Base-by-base conservation (phyloP, 225 moss, liverwort and hornwort species). In the Pleurozium schreberi region DNA sequence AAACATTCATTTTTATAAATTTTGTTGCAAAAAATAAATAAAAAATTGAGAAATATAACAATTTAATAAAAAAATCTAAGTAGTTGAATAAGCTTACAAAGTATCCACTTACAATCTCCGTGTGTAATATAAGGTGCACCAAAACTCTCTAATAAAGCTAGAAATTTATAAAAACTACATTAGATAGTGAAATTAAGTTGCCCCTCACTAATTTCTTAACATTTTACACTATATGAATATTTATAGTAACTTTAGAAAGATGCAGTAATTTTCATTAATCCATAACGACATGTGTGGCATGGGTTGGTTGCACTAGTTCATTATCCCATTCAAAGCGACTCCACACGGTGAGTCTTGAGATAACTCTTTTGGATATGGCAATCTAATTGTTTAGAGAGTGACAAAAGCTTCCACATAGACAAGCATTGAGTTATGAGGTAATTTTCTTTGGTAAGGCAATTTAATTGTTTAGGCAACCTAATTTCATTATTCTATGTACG, bases 241-340 rank as follows among this genome's bases (percentile, higher is more conserved):
- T 14, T 14, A 42, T 3, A 14, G 1, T 49, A 49, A 49, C 49
- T 27, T 43, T 43, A 16, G 49, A 49, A 49, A 49, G 12, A 7
- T 49, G 12, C 0, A 18, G 0, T 4, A 47, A 49, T 31, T 31
- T 49, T 31, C 6, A 45, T 74, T 11, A 31, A 18, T 0, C 4
- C 1, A 1, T 1, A 47, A 47, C 0, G 1, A 7, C 11, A 0
- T 18, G 4, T 11, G 6, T 30, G 2, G 4, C 11, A 30, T 74
- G 1, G 18, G 1, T 30, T 30, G 1, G 4, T 25, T 42, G 15
- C 26, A 26, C 8, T 0, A 1, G 0, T 5, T 40, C 3, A 40
- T 2, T 6, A 6, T 4, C 11, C 11, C 5, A 9, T 49, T n/a
- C n/a, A n/a, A n/a, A n/a, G n/a, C n/a, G n/a, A n/a, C n/a, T n/a